phyloP scores from a whole-genome alignment of 345 rosid genomes.

The Rubroshorea leprosula region DNA sequence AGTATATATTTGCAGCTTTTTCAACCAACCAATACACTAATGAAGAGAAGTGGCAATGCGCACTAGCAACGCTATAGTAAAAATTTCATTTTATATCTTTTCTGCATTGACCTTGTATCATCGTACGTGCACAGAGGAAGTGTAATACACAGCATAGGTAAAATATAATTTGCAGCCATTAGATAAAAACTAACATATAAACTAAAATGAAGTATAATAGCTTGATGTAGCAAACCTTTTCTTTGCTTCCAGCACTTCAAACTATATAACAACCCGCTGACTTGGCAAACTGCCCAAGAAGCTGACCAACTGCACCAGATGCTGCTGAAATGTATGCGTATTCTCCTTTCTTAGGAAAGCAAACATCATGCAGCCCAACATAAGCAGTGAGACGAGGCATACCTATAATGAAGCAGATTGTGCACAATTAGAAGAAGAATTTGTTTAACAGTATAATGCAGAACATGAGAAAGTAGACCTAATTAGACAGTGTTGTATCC shows the following conservation, averaged over 20 bases:
- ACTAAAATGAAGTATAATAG: not conserved
- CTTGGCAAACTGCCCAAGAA: conserved; percentile 62
- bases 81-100: too few species aligned
- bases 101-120: too few species aligned
- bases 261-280: conserved; percentile 53
- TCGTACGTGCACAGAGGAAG: too few species aligned
- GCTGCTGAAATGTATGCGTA: conserved; percentile 56
- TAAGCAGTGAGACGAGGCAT: conserved; percentile 62
- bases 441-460: not conserved
- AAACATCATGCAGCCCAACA: conserved; percentile 44
- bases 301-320: conserved; percentile 71
- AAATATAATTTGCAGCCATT: too few species aligned
- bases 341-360: conserved; percentile 57
- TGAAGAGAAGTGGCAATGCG: too few species aligned
- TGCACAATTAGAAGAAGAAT: not conserved
- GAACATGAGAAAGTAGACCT: not conserved
- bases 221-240: conserved; percentile 28
- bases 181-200: too few species aligned
- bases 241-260: conserved; percentile 55
- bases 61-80: too few species aligned
- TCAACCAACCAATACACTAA: too few species aligned
- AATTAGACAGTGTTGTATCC: too few species aligned
- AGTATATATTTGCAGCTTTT: too few species aligned
- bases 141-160: too few species aligned
- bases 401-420: conserved; percentile 22